These are phyloP conservation scores for Cystobasidiaceae sp. DNA, from an alignment of 1,284 basidiomycete species.

Conservation along the genomic window DNA sequence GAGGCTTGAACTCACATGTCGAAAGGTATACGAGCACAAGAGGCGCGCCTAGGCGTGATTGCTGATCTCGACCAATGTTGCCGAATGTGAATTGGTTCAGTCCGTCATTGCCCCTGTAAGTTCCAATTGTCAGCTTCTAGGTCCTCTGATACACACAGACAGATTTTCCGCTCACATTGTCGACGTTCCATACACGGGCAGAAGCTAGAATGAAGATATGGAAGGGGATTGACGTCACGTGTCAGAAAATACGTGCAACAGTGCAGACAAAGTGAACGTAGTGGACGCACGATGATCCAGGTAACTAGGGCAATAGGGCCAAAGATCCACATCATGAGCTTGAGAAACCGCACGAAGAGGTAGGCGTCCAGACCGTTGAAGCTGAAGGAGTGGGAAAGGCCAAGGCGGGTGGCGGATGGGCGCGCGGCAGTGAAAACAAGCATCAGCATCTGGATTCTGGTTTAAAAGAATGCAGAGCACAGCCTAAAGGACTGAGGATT, in stretches of 20 bases:
- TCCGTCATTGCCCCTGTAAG: constrained; percentile 5
- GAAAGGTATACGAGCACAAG: constrained; percentile 66
- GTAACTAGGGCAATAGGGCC: constrained; percentile 67
- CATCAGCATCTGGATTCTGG: constrained; percentile 37
- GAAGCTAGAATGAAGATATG: too few relatives aligned
- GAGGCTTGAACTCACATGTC: constrained; percentile 58
- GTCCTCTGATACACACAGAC: neutral
- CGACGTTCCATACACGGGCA: constrained; percentile 27
- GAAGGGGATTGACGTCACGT: too few relatives aligned
- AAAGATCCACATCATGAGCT: constrained; percentile 69
- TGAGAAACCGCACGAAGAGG: constrained; percentile 83
- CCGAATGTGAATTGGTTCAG: constrained; percentile 20
- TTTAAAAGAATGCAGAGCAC: constrained; percentile 1
- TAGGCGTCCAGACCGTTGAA: constrained; percentile 89
- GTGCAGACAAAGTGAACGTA: neutral
- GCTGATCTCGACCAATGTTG: constrained; percentile 52
- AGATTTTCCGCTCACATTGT: neutral
- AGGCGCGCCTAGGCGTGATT: constrained; percentile 66
- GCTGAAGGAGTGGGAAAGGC: neutral
- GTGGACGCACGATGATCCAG: constrained; percentile 37
- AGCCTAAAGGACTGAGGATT: constrained; percentile 23
- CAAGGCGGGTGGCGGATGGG: neutral
- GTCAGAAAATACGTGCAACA: neutral
- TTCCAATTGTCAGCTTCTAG: neutral
- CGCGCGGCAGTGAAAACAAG: neutral